Conservation (phyloP, 164 flowering plant species). For the Magnolia changhungtana region DNA sequence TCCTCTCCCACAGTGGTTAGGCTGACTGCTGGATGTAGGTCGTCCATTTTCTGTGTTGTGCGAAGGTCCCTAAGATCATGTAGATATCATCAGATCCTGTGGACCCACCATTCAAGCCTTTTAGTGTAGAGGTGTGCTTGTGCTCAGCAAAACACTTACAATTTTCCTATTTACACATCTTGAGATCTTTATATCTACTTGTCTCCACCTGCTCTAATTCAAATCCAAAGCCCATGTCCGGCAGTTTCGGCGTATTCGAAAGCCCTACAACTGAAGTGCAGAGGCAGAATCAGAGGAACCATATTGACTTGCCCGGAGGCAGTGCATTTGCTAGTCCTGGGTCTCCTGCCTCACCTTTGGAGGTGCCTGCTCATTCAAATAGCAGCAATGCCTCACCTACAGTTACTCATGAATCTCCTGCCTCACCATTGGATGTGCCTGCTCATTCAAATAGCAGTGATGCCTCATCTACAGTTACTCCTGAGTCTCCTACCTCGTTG, state of each 20-base stretch:
- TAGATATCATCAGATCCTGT: background rate
- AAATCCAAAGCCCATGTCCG: background rate
- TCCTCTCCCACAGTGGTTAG: too few relatives aligned
- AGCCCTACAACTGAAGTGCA: conserved; percentile 33
- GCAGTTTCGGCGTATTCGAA: background rate
- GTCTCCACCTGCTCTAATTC: background rate
- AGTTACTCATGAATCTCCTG: too few relatives aligned
- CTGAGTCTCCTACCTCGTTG: background rate
- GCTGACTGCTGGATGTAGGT: background rate
- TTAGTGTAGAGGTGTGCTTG: too few relatives aligned
- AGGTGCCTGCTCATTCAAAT: conserved; percentile 23
- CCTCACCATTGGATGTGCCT: conserved; percentile 5
- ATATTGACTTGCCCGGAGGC: conserved; percentile 23
- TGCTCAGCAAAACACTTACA: too few relatives aligned
- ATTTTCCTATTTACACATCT: background rate
- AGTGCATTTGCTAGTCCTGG: conserved; percentile 17
- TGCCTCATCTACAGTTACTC: too few relatives aligned
- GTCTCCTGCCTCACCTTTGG: background rate
- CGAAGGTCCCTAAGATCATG: background rate
- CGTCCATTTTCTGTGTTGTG: background rate
- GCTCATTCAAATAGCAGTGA: conserved; percentile 15
- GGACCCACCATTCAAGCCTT: background rate
- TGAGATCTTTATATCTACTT: background rate
- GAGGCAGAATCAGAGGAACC: conserved; percentile 11
- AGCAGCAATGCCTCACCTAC: background rate